These are phyloP conservation scores for Trypanosoma mega DNA, from an alignment of 208 protist genomes.

Conservation along the genomic window DNA sequence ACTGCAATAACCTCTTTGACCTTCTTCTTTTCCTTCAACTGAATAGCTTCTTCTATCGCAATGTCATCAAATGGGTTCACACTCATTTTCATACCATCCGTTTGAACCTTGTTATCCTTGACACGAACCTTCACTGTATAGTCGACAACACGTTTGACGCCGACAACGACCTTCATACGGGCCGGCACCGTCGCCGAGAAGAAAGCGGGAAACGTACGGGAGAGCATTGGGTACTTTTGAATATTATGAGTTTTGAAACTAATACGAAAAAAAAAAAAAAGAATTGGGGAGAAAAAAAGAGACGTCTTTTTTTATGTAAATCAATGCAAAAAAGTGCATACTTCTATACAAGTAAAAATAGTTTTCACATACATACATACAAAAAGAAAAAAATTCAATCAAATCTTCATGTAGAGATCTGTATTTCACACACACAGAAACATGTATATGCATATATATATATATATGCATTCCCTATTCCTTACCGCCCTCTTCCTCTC, in stretches of 20 bases:
- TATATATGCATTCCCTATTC: too few relatives aligned
- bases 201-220: slow-evolving; percentile 25
- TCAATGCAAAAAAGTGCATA: background rate
- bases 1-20: slow-evolving; percentile 93
- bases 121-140: slow-evolving; percentile 96
- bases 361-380: background rate
- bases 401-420: too few relatives aligned
- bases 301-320: too few relatives aligned
- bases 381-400: too few relatives aligned
- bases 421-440: too few relatives aligned
- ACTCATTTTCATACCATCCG: slow-evolving; percentile 93
- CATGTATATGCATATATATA: too few relatives aligned
- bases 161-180: slow-evolving; percentile 91
- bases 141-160: slow-evolving; percentile 97
- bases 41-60: slow-evolving; percentile 94
- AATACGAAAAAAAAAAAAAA: slow-evolving; percentile 20
- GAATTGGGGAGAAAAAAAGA: too few relatives aligned
- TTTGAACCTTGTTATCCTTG: slow-evolving; percentile 95
- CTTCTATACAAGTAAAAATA: slow-evolving; percentile 10
- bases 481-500: too few relatives aligned
- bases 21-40: slow-evolving; percentile 92
- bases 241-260: slow-evolving; percentile 15
- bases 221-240: slow-evolving; percentile 17
- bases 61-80: slow-evolving; percentile 98
- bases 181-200: slow-evolving; percentile 48